Percentiles rank a stretch among this genome's conserved stretches.
phyloP scores from a whole-genome alignment of 345 rosid species.

The Rhizophora apiculata region DNA sequence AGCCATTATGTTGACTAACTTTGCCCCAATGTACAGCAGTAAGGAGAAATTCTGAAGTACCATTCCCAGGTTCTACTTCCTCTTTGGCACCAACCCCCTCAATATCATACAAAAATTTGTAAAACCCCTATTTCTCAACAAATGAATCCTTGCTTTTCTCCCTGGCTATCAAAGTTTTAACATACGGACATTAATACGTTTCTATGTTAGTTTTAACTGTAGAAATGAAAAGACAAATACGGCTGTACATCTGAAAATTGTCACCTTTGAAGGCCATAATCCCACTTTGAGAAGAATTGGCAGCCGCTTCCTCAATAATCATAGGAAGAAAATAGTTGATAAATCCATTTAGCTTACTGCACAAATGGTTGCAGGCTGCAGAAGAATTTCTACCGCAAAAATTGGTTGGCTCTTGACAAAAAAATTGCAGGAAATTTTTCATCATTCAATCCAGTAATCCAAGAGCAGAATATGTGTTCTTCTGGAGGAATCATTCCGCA shows the following conservation, averaged over 20 bases:
- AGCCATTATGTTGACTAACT: background rate
- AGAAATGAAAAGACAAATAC: constrained; percentile 32
- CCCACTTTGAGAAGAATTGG: constrained; percentile 47
- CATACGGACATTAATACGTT: constrained; percentile 49
- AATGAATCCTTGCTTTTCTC: constrained; percentile 30
- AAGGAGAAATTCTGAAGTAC: background rate
- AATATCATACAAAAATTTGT: constrained; percentile 12
- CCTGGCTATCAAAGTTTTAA: constrained; percentile 36
- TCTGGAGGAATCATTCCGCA: constrained; percentile 5
- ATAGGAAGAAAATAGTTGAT: no score
- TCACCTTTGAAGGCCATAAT: constrained; percentile 10
- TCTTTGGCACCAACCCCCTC: constrained; percentile 12
- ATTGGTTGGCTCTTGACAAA: background rate
- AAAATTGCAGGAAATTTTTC: constrained; percentile 3
- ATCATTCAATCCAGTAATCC: no score
- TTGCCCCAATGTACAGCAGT: background rate
- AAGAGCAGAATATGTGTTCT: background rate
- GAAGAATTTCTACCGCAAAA: background rate
- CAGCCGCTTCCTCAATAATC: background rate
- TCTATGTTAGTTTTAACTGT: constrained; percentile 35
- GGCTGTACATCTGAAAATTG: constrained; percentile 25
- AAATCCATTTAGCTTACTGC: background rate
- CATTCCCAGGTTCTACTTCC: constrained; percentile 18
- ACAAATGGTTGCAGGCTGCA: background rate
- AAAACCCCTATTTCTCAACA: constrained; percentile 21